These are phyloP conservation scores for Mortierella sp. DNA, from an alignment of 371 early-diverging fungal species.

Conservation along the genomic window DNA sequence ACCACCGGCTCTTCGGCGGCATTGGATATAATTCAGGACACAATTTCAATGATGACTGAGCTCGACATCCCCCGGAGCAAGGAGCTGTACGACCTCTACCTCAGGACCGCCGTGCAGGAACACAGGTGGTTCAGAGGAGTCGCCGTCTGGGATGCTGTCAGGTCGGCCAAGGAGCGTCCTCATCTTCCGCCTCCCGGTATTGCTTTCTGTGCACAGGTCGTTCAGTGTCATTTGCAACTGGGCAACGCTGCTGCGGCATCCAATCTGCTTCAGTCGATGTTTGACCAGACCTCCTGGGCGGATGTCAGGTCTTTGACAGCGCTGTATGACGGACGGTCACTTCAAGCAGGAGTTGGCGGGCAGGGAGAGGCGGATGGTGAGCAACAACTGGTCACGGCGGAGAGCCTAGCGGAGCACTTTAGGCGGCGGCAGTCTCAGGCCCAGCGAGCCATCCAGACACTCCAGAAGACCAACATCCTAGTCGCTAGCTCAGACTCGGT, in stretches of 20 bases:
- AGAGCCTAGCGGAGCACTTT: constrained; percentile 14
- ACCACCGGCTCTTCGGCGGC: not conserved
- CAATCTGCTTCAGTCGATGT: constrained; percentile 14
- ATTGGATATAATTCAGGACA: constrained; percentile 18
- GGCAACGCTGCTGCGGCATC: constrained; percentile 14
- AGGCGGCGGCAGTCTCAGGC: constrained; percentile 20
- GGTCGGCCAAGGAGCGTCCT: not conserved
- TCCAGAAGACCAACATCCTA: not conserved
- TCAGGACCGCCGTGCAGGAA: constrained; percentile 25
- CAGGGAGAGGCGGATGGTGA: constrained; percentile 3
- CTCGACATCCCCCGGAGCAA: constrained; percentile 7
- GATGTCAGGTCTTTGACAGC: not conserved
- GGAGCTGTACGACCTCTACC: constrained; percentile 27
- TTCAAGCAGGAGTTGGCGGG: not conserved
- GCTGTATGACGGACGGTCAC: not conserved
- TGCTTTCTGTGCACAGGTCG: constrained; percentile 2
- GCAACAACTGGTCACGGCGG: not conserved
- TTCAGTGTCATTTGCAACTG: constrained; percentile 25
- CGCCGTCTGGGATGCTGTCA: constrained; percentile 24
- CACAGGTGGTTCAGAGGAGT: constrained; percentile 31
- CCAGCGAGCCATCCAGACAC: not conserved
- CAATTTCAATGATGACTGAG: constrained; percentile 27
- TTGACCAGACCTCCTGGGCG: constrained; percentile 14
- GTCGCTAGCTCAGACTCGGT: not conserved
- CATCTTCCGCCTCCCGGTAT: not conserved